Base-by-base conservation (phyloP, 2,329 filamentous ascomycete genomes). In the Sporothrix curviconia region DNA sequence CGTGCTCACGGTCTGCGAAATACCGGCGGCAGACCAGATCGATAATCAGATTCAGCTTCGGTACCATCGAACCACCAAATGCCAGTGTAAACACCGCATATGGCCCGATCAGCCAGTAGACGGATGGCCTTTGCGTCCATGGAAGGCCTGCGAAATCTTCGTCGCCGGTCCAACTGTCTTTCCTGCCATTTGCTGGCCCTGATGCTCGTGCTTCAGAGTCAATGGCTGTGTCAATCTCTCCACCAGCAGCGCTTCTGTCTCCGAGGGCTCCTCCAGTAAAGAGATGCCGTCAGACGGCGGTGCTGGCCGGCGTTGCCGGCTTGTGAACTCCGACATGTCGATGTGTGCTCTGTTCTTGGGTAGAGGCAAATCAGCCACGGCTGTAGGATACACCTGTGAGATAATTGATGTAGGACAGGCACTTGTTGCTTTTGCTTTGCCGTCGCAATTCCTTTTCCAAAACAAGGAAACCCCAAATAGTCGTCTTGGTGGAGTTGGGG, bases 31-130 rank as follows among this genome's bases (percentile, higher is more conserved):
- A 99, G 54, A 97, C 83, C 28, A 99, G 78, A 58, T 86, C 81
- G 60, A 95, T 78, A 61, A 95, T 90, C 72, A 96, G 74, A 67
- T 96, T 95, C 61, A 96, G 78, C 69, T 88, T 94, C 9, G 92
- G 92, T 8, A 96, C 89, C 7, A 94, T 77, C 7, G 89, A 82
- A 57, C 90, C 90, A 32, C 92, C 94, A 70, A 94, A 92, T 0
- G 92, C 91, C 55, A 95, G 76, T 0, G 90, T 90, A 68, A 90
- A 92, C 44, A 96, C 72, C 57, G 88, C 78, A 71, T 92, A 94
- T 0, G 91, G 89, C 0, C 81, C 83, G 7, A 97, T 71, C 4
- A 97, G 78, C 89, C 91, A 97, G 71, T 79, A 89, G 54, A 95
- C 82, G 47, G 83, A 86, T 14, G 86, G 86, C 62, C 69, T 75